Evolutionary conservation across 257 asterid species (phyloP).

Genomic region (Plantago major): DNA sequence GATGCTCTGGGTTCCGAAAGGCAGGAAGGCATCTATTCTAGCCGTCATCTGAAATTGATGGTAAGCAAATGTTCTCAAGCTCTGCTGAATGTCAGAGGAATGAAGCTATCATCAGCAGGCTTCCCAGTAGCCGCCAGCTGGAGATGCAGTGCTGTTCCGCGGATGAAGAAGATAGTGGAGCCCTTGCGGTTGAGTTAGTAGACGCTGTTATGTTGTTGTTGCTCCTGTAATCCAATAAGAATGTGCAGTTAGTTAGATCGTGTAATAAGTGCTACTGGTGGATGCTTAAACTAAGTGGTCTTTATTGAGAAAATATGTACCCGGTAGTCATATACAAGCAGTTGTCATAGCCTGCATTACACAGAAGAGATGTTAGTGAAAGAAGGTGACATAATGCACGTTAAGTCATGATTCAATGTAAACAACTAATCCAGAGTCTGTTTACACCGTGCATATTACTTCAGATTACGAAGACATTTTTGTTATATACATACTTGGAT

Average conservation of each 20-base stretch:
- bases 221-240: constrained; percentile 41
- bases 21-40: neutral
- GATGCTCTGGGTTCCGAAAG: neutral
- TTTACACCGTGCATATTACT: neutral
- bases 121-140: constrained; percentile 22
- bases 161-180: constrained; percentile 43
- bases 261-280: neutral
- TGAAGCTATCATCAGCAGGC: constrained; percentile 34
- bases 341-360: constrained; percentile 73
- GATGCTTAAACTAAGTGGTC: neutral
- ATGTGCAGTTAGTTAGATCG: neutral
- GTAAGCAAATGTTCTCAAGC: neutral
- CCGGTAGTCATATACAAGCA: constrained; percentile 67
- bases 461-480: neutral
- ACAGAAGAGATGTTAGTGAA: constrained; percentile 2
- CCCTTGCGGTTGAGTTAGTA: constrained; percentile 33
- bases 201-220: constrained; percentile 50
- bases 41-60: neutral
- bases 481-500: constrained; percentile 59
- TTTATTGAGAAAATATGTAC: constrained; percentile 27
- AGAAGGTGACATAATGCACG: no score
- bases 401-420: no score
- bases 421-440: no score
- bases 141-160: constrained; percentile 13
- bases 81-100: constrained; percentile 24